A percentile compares a stretch with the other conserved stretches of the same genome.
phyloP scores from a whole-genome alignment of 2,329 filamentous ascomycete genomes.

The Aspergillus sp. region DNA sequence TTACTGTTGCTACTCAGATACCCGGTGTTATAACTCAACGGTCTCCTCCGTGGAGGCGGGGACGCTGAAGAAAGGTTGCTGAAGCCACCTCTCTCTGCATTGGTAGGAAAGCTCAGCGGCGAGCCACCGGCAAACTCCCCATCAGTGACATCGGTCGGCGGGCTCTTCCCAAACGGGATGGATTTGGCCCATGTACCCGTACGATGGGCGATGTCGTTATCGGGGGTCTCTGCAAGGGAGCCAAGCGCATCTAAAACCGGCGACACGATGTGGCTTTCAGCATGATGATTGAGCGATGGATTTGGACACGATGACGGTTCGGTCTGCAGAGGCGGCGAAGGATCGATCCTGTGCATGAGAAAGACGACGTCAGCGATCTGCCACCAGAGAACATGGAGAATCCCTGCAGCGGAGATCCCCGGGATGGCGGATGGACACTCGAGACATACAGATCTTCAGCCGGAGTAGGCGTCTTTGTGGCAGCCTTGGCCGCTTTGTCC shows the following conservation, averaged over 20 bases:
- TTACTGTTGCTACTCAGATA: constrained; percentile 31
- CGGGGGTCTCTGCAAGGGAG: constrained; percentile 23
- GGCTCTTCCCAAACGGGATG: constrained; percentile 40
- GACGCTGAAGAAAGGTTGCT: constrained; percentile 39
- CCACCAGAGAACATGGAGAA: background rate
- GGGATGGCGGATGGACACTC: background rate
- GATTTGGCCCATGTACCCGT: constrained; percentile 41
- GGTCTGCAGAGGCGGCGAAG: constrained; percentile 18
- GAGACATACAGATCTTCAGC: constrained; percentile 33
- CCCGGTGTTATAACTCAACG: constrained; percentile 37
- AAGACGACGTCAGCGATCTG: constrained; percentile 5
- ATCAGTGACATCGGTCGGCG: constrained; percentile 33
- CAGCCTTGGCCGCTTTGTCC: constrained; percentile 27
- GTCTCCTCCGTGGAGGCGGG: constrained; percentile 35
- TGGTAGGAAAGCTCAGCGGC: constrained; percentile 34
- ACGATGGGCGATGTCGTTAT: constrained; percentile 29
- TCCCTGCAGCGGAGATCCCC: background rate
- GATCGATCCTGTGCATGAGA: constrained; percentile 18
- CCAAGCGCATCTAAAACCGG: constrained; percentile 35
- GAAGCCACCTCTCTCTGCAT: constrained; percentile 34
- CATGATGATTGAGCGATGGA: constrained; percentile 17
- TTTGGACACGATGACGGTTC: constrained; percentile 28
- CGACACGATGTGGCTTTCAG: constrained; percentile 23
- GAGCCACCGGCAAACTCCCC: constrained; percentile 30
- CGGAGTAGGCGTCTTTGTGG: constrained; percentile 22